phyloP scores from a whole-genome alignment of 805 yeast genomes.

The Wickerhamiella azymoides region DNA sequence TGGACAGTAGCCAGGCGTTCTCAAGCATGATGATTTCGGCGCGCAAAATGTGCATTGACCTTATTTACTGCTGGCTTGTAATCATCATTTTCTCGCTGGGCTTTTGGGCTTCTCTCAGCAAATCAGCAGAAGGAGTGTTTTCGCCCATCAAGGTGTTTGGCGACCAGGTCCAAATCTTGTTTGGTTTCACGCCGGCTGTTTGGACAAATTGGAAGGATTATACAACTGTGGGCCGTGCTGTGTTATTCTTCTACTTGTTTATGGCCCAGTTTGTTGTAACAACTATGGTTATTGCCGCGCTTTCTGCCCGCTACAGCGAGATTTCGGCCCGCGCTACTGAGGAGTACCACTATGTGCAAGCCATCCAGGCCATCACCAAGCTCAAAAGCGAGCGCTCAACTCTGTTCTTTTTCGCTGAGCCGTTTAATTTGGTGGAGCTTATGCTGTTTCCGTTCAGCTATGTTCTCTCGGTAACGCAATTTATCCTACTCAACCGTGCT shows the following conservation, averaged over 20 bases:
- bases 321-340: conserved; percentile 26
- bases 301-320: conserved; percentile 28
- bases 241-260: conserved; percentile 38
- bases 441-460: conserved; percentile 23
- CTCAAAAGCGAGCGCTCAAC: conserved; percentile 27
- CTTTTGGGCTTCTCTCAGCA: conserved; percentile 40
- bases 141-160: conserved; percentile 34
- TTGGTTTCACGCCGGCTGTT: conserved; percentile 48
- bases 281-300: conserved; percentile 41
- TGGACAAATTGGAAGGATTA: conserved; percentile 43
- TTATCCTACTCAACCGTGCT: conserved; percentile 23
- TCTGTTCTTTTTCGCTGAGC: conserved; percentile 27
- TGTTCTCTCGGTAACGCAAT: conserved; percentile 22
- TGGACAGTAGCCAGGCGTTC: conserved; percentile 40
- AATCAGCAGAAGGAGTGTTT: conserved; percentile 31
- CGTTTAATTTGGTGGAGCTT: conserved; percentile 25
- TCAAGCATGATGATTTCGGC: conserved; percentile 38
- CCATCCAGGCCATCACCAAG: conserved; percentile 28
- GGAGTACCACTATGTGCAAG: conserved; percentile 27
- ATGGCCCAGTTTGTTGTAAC: conserved; percentile 41
- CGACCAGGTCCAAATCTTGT: conserved; percentile 38
- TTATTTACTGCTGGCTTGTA: conserved; percentile 35
- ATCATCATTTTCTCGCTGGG: conserved; percentile 40
- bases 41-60: conserved; percentile 37
- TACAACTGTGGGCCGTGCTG: conserved; percentile 33